These are phyloP conservation scores for Daldinia eschscholtzii DNA, from an alignment of 2,329 filamentous ascomycete genomes.

Conservation along the genomic window DNA sequence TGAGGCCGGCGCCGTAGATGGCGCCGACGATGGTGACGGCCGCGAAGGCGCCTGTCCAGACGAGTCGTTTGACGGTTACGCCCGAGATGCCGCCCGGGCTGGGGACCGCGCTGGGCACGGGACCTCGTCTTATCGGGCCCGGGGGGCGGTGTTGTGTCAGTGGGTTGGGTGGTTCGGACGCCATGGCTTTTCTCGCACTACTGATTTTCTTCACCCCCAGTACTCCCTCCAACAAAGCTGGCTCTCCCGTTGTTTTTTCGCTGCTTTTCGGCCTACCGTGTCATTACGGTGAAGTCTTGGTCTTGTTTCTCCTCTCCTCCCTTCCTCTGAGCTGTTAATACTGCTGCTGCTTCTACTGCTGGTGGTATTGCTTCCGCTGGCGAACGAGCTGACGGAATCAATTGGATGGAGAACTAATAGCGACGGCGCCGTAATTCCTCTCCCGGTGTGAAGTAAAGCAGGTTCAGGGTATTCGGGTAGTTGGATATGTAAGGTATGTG, in stretches of 20 bases:
- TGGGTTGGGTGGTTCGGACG: background rate
- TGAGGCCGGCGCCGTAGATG: constrained; percentile 64
- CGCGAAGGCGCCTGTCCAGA: constrained; percentile 60
- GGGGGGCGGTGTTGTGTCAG: background rate
- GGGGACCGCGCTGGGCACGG: background rate
- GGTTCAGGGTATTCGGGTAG: constrained; percentile 30
- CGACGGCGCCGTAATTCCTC: constrained; percentile 3
- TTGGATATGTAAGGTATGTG: background rate
- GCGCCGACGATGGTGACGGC: constrained; percentile 62
- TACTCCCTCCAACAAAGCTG: constrained; percentile 43
- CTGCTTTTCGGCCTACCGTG: constrained; percentile 7
- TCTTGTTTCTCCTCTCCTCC: background rate
- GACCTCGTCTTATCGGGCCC: background rate
- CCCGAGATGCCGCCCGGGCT: background rate
- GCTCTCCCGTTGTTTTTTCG: constrained; percentile 34
- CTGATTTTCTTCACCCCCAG: constrained; percentile 31
- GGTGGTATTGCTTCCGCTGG: constrained; percentile 27
- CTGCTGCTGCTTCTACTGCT: constrained; percentile 12
- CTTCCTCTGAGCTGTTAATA: constrained; percentile 4
- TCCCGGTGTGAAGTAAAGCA: constrained; percentile 6
- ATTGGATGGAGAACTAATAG: constrained; percentile 18
- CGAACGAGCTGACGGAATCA: constrained; percentile 33
- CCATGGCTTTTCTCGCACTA: background rate
- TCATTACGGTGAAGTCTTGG: constrained; percentile 19
- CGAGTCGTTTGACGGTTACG: constrained; percentile 22